Evolutionary conservation across 2,329 filamentous ascomycete species (phyloP), one percentile per base, ranked within the genome.

Genomic region (Trichoderma atrobrunneum): DNA sequence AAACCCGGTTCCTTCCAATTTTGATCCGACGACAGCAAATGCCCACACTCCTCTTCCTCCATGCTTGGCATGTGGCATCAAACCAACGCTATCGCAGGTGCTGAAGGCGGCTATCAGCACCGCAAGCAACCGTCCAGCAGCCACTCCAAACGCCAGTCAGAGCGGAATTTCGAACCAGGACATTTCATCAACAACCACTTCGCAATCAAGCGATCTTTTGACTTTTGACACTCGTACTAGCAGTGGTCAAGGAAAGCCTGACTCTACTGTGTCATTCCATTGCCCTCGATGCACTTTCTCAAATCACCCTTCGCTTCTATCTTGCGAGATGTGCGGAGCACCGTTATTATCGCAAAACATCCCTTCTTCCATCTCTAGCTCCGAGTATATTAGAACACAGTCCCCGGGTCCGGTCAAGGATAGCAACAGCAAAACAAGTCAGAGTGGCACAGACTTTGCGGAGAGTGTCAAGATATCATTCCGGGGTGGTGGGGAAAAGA

Each of bases 391-490:
- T 1, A 87, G 93, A 56, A 86, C 88, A 2, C 92, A 94, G 72
- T 97, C 95, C 1, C 95, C 95, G 0, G 94, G 93, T 0, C 94
- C 94, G 0, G 86, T 88, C 1, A 85, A 93, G 30, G 85, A 80
- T 11, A 73, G 78, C 8, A 64, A 67, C 24, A 74, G 72, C n/a
- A 78, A 77, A 56, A 34, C 63, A 54, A 80, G 34, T 74, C 83
- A 72, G 76, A 79, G 72, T 70, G 81, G 77, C 65, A 74, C 83
- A 77, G 91, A 94, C 65, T 88, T 87, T 3, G 87, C 87, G 3
- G 93, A 97, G 74, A 91, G 88, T 74, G 89, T 98, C 76, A 99
- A 98, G 80, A 84, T 99, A 51, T 98, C 96, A 0, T 99, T 99
- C 77, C 91, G 96, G 36, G 89, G 86, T 39, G 95, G 95, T 3